These are phyloP conservation scores for Puccinia triticina DNA, from an alignment of 1,284 basidiomycete species.

Conservation along the genomic window DNA sequence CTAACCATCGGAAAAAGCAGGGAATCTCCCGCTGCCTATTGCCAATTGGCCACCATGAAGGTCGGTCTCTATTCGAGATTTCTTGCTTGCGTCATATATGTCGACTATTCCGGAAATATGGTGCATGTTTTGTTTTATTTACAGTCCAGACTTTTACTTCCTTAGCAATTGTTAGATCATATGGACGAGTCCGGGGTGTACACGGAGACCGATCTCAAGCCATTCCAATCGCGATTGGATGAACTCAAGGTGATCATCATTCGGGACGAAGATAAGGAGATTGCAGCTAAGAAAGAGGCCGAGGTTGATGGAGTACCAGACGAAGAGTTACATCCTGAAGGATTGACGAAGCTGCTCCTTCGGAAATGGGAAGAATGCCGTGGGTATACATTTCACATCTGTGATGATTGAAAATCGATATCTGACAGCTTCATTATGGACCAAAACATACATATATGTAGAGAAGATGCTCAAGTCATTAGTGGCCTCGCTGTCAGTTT, in stretches of 20 bases:
- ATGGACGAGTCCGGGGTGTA: constrained; percentile 93
- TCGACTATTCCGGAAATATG: too few species aligned
- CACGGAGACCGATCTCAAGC: constrained; percentile 81
- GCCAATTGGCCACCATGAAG: constrained; percentile 88
- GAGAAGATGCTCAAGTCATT: constrained; percentile 76
- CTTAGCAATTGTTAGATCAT: constrained; percentile 81
- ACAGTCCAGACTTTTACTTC: neutral
- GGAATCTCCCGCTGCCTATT: constrained; percentile 88
- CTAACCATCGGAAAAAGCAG: constrained; percentile 78
- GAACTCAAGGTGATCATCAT: constrained; percentile 78
- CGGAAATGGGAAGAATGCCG: constrained; percentile 50
- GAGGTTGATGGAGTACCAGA: constrained; percentile 52
- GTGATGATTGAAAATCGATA: neutral
- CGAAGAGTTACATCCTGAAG: constrained; percentile 53
- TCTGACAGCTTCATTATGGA: neutral
- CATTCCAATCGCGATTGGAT: constrained; percentile 76
- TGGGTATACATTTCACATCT: neutral
- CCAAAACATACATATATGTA: constrained; percentile 61
- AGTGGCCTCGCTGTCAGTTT: constrained; percentile 78
- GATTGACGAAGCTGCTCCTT: constrained; percentile 55
- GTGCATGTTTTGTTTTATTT: neutral
- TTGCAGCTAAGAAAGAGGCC: constrained; percentile 48
- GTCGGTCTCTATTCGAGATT: constrained; percentile 66
- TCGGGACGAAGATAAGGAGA: constrained; percentile 68
- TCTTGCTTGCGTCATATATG: neutral